Percentiles rank a stretch among this genome's conserved stretches.
Conservation (phyloP, 371 early-diverging fungal species). For the Rhizomucor pusillus region DNA sequence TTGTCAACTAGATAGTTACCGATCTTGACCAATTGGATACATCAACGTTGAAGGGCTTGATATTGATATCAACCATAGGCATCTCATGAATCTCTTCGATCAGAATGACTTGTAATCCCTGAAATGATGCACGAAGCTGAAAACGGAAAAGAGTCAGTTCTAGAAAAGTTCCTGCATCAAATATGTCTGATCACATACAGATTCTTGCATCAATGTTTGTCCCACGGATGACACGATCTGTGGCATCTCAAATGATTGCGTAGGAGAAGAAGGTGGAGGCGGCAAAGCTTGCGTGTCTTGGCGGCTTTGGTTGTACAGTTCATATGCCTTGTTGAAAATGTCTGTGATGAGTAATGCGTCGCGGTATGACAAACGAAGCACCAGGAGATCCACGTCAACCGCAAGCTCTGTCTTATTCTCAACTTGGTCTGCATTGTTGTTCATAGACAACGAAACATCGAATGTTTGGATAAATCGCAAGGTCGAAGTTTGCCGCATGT, state of each 20-base stretch:
- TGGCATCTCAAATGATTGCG: constrained; percentile 3
- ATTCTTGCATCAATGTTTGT: constrained; percentile 17
- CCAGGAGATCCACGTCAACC: constrained; percentile 66
- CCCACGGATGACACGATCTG: constrained; percentile 8
- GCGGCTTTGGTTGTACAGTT: constrained; percentile 36
- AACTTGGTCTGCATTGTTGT: constrained; percentile 36
- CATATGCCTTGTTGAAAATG: constrained; percentile 77
- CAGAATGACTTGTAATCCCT: constrained; percentile 79
- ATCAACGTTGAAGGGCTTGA: constrained; percentile 77
- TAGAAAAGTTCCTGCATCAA: background rate
- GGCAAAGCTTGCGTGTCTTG: background rate
- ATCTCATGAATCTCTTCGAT: constrained; percentile 92
- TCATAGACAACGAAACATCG: constrained; percentile 77
- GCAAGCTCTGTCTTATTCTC: constrained; percentile 29
- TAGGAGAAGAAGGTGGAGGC: background rate
- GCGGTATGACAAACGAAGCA: constrained; percentile 75
- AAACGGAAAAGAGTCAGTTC: background rate
- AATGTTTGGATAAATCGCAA: constrained; percentile 89
- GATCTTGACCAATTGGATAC: constrained; percentile 86
- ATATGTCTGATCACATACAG: constrained; percentile 4
- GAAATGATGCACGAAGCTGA: constrained; percentile 58
- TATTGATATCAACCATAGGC: constrained; percentile 85
- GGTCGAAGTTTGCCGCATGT: constrained; percentile 72
- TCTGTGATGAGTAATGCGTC: constrained; percentile 83
- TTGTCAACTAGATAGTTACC: constrained; percentile 20